These are phyloP conservation scores for Solanum virginianum DNA, from an alignment of 257 asterid species.

Conservation along the genomic window DNA sequence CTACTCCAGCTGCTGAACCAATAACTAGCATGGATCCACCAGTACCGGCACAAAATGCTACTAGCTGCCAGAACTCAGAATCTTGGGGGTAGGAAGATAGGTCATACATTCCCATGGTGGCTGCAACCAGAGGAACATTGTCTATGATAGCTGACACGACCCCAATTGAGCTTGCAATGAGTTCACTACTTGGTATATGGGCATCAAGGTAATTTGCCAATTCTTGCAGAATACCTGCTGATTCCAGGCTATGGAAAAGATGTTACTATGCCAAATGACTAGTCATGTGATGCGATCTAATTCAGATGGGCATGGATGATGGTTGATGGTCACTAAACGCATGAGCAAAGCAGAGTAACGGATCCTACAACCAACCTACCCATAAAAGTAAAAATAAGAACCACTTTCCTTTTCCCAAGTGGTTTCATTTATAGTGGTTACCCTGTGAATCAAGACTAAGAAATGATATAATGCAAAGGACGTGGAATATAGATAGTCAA, in stretches of 20 bases:
- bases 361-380: background rate
- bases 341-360: background rate
- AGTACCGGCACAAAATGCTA: constrained; percentile 92
- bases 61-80: constrained; percentile 94
- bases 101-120: constrained; percentile 97
- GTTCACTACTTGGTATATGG: constrained; percentile 49
- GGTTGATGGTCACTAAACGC: background rate
- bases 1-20: constrained; percentile 98
- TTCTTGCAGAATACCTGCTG: constrained; percentile 88
- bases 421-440: background rate
- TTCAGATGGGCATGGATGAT: background rate
- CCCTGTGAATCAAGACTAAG: background rate
- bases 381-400: background rate
- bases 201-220: constrained; percentile 87
- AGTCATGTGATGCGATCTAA: background rate
- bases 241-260: constrained; percentile 59
- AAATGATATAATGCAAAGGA: background rate
- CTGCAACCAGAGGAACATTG: constrained; percentile 95
- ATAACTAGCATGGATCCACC: constrained; percentile 94
- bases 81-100: constrained; percentile 70
- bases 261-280: background rate
- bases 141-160: constrained; percentile 86
- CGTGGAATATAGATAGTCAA: background rate
- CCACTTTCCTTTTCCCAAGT: background rate
- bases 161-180: constrained; percentile 87